Percentiles rank a stretch among this genome's conserved stretches.
Evolutionary conservation across 495 filamentous ascomycete species (phyloP).

Genomic region (Lophiostoma macrostomum): DNA sequence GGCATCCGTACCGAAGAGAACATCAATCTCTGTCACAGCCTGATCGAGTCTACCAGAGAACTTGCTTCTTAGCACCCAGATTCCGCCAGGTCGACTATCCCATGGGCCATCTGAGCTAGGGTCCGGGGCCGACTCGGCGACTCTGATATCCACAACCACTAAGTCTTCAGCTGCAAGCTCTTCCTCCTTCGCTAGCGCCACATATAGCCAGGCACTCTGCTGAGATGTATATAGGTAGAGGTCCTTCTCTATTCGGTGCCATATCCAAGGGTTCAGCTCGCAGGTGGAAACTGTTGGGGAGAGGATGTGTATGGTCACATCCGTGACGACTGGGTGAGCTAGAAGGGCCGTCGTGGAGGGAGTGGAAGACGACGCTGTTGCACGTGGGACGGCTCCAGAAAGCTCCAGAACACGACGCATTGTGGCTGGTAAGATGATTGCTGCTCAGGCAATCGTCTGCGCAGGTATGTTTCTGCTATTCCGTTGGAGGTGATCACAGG

Average conservation of each 20-base stretch:
- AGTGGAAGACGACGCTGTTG: not conserved
- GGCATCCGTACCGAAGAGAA: conserved; percentile 40
- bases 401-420: not conserved
- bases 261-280: conserved; percentile 11
- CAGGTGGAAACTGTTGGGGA: conserved; percentile 13
- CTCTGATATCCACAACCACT: conserved; percentile 37
- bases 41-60: conserved; percentile 35
- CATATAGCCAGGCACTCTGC: conserved; percentile 37
- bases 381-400: not conserved
- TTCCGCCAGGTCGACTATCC: conserved; percentile 41
- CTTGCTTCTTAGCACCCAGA: conserved; percentile 41
- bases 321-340: conserved; percentile 15
- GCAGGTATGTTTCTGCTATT: not conserved
- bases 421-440: not conserved
- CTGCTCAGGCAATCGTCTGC: not conserved
- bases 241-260: conserved; percentile 38
- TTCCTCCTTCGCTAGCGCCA: conserved; percentile 35
- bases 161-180: conserved; percentile 37
- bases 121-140: conserved; percentile 34
- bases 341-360: not conserved
- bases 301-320: conserved; percentile 9
- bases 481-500: not conserved
- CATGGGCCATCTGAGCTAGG: conserved; percentile 31
- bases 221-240: conserved; percentile 38
- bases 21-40: conserved; percentile 39